A percentile compares a stretch with the other conserved stretches of the same genome.
phyloP scores from a whole-genome alignment of 305 asterid genomes.

The Ilex paraguariensis region DNA sequence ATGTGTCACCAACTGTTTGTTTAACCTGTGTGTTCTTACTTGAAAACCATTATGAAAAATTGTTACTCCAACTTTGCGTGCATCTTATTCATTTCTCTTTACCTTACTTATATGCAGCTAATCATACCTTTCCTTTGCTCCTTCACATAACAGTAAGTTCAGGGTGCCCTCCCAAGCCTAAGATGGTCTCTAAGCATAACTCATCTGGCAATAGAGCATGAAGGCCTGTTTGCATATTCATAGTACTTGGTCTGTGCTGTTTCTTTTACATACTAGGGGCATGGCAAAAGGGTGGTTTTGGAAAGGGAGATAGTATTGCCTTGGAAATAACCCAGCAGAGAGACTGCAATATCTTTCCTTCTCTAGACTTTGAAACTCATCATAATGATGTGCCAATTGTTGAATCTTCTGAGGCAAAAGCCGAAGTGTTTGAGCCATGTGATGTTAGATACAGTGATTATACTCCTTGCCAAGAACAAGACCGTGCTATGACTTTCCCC shows the following conservation, averaged over 20 bases:
- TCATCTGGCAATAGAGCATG: slow-evolving; percentile 47
- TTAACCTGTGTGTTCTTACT: too few species aligned
- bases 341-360: slow-evolving; percentile 43
- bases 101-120: too few species aligned
- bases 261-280: slow-evolving; percentile 72
- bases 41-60: too few species aligned
- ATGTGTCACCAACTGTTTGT: too few species aligned
- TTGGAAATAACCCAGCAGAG: slow-evolving; percentile 53
- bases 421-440: slow-evolving; percentile 60
- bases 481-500: slow-evolving; percentile 86
- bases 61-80: too few species aligned
- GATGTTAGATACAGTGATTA: slow-evolving; percentile 56
- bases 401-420: slow-evolving; percentile 59
- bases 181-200: slow-evolving; percentile 68
- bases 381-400: slow-evolving; percentile 53
- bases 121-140: too few species aligned
- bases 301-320: slow-evolving; percentile 70
- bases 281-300: slow-evolving; percentile 90
- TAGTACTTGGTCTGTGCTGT: slow-evolving; percentile 69
- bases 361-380: slow-evolving; percentile 73
- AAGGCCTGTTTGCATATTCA: slow-evolving; percentile 55
- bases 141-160: slow-evolving; percentile 18
- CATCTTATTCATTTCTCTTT: too few species aligned
- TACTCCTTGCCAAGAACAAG: slow-evolving; percentile 96
- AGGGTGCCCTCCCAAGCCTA: slow-evolving; percentile 22